Evolutionary conservation across 2,329 filamentous ascomycete species (phyloP), one percentile per base, ranked within the genome.

Genomic region (Aspergillus unguis): DNA sequence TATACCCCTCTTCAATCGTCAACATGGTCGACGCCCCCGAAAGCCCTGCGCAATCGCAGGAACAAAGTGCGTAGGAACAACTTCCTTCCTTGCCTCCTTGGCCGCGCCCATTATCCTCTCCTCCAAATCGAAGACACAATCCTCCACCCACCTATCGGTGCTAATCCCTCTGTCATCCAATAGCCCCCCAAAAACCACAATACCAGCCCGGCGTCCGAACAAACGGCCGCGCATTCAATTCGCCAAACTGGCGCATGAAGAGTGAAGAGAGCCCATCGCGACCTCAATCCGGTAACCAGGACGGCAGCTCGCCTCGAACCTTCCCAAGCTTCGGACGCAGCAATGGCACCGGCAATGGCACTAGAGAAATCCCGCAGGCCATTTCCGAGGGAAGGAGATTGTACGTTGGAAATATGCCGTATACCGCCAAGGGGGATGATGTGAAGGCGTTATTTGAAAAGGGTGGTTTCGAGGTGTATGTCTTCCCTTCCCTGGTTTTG

Each of bases 391-490:
- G 74, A 17, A 72, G 73, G 42, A 70, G 77, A 33, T 65, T 83
- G 4, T 81, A 82, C 57, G 74, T 83, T 9, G 80, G 80, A 51
- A 82, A 81, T 56, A 71, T 82, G 63, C 75, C 78, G 1, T 82
- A 82, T 60, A 75, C 75, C 46, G 79, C 78, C n/a, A 78, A 78
- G 60, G 65, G 69, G 43, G 68, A 75, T 54, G 79, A 82, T 63
- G 73, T 82, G 41, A 70, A 77, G 59, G 63, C 65, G 8, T 64
- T 82, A 36, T 80, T 82, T 62, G 64, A 66, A 25, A 69, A 71
- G 25, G 71, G 69, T 29, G 62, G 65, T 43, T 71, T 69, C 50
- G 40, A 64, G 45, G 68, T 71, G 68, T 72, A 71, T 52, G 64
- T 37, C 17, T 45, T 57, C 29, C 46, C 7, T 43, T 27, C n/a